A percentile compares a stretch with the other conserved stretches of the same genome.
phyloP scores from a whole-genome alignment of 768 basidiomycete genomes.

The Chalciporus sphaerocephalus region DNA sequence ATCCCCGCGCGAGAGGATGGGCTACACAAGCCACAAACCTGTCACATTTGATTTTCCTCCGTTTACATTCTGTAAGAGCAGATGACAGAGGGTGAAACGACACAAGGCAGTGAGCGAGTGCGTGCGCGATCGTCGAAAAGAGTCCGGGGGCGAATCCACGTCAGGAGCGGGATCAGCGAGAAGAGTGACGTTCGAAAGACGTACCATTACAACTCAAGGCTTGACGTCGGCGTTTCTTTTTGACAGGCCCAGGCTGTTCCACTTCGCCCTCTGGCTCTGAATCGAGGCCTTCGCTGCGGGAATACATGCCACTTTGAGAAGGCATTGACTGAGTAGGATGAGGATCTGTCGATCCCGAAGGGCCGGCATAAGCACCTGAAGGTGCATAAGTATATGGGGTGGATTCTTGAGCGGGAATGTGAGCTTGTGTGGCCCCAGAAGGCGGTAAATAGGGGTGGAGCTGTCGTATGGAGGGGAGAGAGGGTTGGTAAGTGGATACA shows the following conservation, averaged over 20 bases:
- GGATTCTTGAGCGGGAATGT: constrained; percentile 24
- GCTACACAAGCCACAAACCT: constrained; percentile 44
- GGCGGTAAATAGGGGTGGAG: constrained; percentile 62
- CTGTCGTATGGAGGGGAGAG: constrained; percentile 64
- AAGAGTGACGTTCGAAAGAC: constrained; percentile 23
- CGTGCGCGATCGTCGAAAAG: constrained; percentile 1
- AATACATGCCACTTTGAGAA: constrained; percentile 22
- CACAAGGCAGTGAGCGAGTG: not conserved
- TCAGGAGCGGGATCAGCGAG: constrained; percentile 20
- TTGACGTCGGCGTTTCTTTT: constrained; percentile 80
- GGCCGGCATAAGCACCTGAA: constrained; percentile 17
- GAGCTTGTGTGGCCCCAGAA: constrained; percentile 34
- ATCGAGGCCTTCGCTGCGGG: constrained; percentile 40
- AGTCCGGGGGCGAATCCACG: constrained; percentile 1
- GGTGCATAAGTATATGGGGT: constrained; percentile 28
- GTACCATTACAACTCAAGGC: constrained; percentile 82
- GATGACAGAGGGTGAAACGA: constrained; percentile 2
- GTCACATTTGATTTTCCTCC: constrained; percentile 86
- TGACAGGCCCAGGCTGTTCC: constrained; percentile 54
- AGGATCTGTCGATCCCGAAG: constrained; percentile 28
- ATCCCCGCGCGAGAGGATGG: constrained; percentile 1
- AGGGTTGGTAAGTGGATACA: constrained; percentile 24
- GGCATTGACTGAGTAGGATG: constrained; percentile 20
- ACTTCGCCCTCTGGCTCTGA: constrained; percentile 55
- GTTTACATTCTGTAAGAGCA: constrained; percentile 63